Percentiles rank a stretch among this genome's conserved stretches.
Evolutionary conservation across 164 flowering plant genomes (phyloP).

Genomic region (Aristolochia contorta): DNA sequence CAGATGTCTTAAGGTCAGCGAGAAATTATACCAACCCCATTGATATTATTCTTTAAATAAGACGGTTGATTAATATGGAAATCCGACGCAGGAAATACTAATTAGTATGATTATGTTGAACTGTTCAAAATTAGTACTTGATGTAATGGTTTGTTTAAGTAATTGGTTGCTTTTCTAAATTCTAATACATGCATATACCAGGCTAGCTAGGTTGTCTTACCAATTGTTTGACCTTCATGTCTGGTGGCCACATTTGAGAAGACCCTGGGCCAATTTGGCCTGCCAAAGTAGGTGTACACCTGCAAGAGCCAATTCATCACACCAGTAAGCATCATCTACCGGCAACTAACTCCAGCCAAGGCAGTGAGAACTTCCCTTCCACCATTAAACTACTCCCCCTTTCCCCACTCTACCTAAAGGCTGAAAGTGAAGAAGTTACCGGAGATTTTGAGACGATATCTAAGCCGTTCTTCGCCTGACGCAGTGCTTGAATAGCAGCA

Average conservation of each 20-base stretch:
- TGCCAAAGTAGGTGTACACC: conserved; percentile 42
- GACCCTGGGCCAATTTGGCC: conserved; percentile 42
- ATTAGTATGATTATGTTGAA: no score
- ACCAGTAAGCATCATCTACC: background rate
- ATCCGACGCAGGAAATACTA: no score
- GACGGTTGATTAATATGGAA: no score
- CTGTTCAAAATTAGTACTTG: no score
- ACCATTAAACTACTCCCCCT: no score
- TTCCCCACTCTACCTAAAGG: background rate
- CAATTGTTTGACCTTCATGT: conserved; percentile 34
- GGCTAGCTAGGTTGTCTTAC: conserved; percentile 21
- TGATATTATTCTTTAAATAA: background rate
- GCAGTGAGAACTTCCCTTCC: background rate
- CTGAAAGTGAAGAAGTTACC: conserved; percentile 13
- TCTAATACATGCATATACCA: no score
- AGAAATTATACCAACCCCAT: background rate
- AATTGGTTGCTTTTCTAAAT: no score
- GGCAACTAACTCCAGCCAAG: no score
- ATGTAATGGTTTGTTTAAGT: background rate
- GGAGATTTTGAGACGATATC: conserved; percentile 34
- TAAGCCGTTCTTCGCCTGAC: conserved; percentile 24
- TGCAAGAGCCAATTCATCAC: conserved; percentile 8
- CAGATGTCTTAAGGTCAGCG: background rate
- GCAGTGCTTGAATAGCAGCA: conserved; percentile 28
- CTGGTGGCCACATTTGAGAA: conserved; percentile 28